phyloP scores from a whole-genome alignment of 352 stramenopile genomes.

The Pythium dissimile region DNA sequence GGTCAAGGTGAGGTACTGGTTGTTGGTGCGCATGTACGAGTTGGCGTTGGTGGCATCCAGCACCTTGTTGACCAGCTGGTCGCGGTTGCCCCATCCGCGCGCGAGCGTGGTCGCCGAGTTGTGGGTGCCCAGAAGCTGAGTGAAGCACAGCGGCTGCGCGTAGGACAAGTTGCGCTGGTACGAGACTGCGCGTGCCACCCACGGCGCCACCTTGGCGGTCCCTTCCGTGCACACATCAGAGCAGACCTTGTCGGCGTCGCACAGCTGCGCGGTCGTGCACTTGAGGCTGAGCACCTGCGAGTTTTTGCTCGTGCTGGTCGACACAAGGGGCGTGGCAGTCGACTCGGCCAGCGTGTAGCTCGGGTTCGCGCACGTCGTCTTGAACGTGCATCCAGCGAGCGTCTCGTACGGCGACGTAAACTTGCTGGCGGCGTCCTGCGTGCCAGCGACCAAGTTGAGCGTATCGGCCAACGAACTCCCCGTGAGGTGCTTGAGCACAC shows the following conservation, averaged over 20 bases:
- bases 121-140: conserved; percentile 64
- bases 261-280: conserved; percentile 51
- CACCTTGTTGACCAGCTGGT: conserved; percentile 66
- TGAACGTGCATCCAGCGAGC: conserved; percentile 40
- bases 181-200: conserved; percentile 49
- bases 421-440: conserved; percentile 24
- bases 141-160: conserved; percentile 62
- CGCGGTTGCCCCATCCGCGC: conserved; percentile 66
- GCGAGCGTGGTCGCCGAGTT: conserved; percentile 75
- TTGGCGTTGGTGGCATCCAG: conserved; percentile 51
- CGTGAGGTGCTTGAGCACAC: conserved; percentile 36
- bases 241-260: conserved; percentile 60
- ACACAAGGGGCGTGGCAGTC: conserved; percentile 10
- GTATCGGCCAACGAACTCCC: conserved; percentile 48
- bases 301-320: conserved; percentile 31
- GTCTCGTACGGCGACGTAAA: conserved; percentile 41
- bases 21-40: conserved; percentile 61
- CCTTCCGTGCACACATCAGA: conserved; percentile 59
- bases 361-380: conserved; percentile 34
- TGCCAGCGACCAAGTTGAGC: conserved; percentile 46
- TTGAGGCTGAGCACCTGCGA: conserved; percentile 33
- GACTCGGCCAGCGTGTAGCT: conserved; percentile 26
- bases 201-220: conserved; percentile 48
- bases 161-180: conserved; percentile 76
- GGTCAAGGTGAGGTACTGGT: conserved; percentile 70